phyloP scores from a whole-genome alignment of 352 stramenopile genomes.

The Globisporangium carolinianum region DNA sequence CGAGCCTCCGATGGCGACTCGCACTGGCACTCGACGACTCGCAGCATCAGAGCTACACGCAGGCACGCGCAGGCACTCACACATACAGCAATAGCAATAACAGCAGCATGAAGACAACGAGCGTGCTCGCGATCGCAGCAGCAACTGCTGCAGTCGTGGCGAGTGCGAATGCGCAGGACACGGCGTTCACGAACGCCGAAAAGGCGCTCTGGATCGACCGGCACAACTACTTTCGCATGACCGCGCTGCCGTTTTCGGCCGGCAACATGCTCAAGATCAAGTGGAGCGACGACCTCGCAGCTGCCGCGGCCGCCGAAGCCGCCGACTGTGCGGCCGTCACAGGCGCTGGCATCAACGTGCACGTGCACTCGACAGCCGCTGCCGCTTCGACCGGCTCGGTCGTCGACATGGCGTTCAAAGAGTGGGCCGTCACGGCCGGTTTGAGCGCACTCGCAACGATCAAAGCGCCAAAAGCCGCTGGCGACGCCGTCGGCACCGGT shows the following conservation, averaged over 20 bases:
- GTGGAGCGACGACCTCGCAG: slow-evolving; percentile 43
- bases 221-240: slow-evolving; percentile 76
- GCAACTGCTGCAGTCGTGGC: neutral
- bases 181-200: slow-evolving; percentile 21
- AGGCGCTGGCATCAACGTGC: slow-evolving; percentile 36
- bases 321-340: slow-evolving; percentile 28
- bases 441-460: slow-evolving; percentile 39
- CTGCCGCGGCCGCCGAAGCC: slow-evolving; percentile 28
- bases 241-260: slow-evolving; percentile 53
- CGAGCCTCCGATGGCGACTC: no score
- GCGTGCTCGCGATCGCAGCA: slow-evolving; percentile 2
- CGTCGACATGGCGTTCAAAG: slow-evolving; percentile 48
- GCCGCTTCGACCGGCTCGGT: slow-evolving; percentile 14
- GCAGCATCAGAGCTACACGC: no score
- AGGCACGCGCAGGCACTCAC: no score
- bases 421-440: slow-evolving; percentile 53
- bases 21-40: no score
- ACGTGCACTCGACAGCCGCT: slow-evolving; percentile 24
- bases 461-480: slow-evolving; percentile 26
- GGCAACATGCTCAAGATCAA: slow-evolving; percentile 61
- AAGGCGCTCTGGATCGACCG: slow-evolving; percentile 67
- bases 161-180: slow-evolving; percentile 10
- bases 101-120: slow-evolving; percentile 13
- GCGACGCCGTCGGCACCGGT: slow-evolving; percentile 41
- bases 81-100: neutral